Percentiles rank a stretch among this genome's conserved stretches.
Evolutionary conservation across 257 asterid genomes (phyloP).

Genomic region (Solanum stenotomum): DNA sequence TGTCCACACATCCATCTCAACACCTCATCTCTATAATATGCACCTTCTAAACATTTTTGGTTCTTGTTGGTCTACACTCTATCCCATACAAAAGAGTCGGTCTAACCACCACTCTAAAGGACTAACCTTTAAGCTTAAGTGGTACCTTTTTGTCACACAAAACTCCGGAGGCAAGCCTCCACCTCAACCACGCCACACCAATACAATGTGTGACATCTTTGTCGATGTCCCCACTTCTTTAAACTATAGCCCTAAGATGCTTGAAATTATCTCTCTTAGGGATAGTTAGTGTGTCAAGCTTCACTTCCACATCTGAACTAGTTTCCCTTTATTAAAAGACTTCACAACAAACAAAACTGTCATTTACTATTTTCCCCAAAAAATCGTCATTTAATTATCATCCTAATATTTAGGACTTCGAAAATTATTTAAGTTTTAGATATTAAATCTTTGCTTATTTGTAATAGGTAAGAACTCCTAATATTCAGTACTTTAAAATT

Average conservation of each 20-base stretch:
- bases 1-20: neutral
- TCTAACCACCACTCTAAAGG: neutral
- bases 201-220: neutral
- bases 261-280: neutral
- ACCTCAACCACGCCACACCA: neutral
- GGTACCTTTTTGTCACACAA: neutral
- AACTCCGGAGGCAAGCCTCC: neutral
- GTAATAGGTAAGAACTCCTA: neutral
- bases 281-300: neutral
- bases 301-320: neutral
- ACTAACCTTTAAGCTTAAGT: neutral
- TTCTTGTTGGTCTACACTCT: neutral
- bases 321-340: neutral
- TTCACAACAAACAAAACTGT: neutral
- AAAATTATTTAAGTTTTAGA: neutral
- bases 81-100: neutral
- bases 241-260: neutral
- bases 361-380: neutral
- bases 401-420: neutral
- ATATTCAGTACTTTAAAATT: neutral
- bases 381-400: neutral
- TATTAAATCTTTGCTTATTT: neutral
- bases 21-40: neutral
- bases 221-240: neutral
- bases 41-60: neutral